phyloP scores from a whole-genome alignment of 1,284 basidiomycete species.

The Papiliotrema terrestris region DNA sequence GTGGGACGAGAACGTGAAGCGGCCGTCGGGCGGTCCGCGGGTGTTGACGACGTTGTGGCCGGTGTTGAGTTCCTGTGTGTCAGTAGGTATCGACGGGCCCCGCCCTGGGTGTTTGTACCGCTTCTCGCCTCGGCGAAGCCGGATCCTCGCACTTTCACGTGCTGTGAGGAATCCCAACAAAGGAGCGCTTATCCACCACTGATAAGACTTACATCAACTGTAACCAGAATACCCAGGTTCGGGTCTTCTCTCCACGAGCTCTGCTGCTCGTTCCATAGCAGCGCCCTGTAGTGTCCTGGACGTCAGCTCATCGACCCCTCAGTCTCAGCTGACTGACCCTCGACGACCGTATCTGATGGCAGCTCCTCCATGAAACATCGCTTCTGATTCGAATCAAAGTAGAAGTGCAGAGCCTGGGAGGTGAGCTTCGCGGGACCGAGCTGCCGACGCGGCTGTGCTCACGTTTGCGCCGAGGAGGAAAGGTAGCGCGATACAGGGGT shows the following conservation, averaged over 20 bases:
- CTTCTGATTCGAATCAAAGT: constrained; percentile 85
- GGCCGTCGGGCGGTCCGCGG: constrained; percentile 80
- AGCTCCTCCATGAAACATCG: constrained; percentile 96
- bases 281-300: constrained; percentile 83
- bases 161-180: neutral
- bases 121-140: no score
- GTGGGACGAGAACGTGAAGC: constrained; percentile 96
- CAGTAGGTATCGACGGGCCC: no score
- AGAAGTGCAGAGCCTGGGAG: constrained; percentile 73
- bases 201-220: constrained; percentile 68
- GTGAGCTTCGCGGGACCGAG: neutral
- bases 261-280: constrained; percentile 78
- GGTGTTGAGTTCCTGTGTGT: constrained; percentile 30
- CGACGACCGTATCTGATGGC: constrained; percentile 93
- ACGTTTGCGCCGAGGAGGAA: neutral
- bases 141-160: no score
- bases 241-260: constrained; percentile 70
- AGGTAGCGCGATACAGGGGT: neutral
- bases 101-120: no score
- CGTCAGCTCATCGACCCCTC: neutral
- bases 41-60: constrained; percentile 67
- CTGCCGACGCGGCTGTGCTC: neutral
- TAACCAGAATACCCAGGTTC: constrained; percentile 81
- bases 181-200: no score
- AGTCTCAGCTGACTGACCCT: constrained; percentile 69